phyloP scores from a whole-genome alignment of 495 filamentous ascomycete genomes.

The Penicillium odoratum region DNA sequence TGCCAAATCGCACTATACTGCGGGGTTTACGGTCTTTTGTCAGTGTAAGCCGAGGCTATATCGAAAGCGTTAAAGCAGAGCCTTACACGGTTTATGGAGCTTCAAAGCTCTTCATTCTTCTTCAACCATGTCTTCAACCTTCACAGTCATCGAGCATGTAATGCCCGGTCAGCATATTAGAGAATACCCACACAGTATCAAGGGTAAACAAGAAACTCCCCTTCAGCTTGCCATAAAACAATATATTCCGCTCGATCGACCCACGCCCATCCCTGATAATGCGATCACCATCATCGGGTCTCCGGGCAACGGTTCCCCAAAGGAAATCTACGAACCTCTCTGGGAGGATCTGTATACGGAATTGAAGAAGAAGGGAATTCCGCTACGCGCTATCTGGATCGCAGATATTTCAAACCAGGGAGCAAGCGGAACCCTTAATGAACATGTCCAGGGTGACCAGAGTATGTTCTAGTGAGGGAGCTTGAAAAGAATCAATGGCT shows the following conservation, averaged over 20 bases:
- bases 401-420: conserved; percentile 71
- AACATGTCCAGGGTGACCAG: conserved; percentile 62
- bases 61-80: too few species aligned
- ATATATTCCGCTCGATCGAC: conserved; percentile 56
- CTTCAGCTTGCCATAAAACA: conserved; percentile 66
- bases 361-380: conserved; percentile 44
- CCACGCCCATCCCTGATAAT: conserved; percentile 54
- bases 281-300: conserved; percentile 64
- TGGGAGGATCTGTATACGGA: conserved; percentile 63
- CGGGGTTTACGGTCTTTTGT: too few species aligned
- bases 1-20: too few species aligned
- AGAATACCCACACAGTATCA: conserved; percentile 54
- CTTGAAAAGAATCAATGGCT: too few species aligned
- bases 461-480: conserved; percentile 37
- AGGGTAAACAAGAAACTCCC: conserved; percentile 38
- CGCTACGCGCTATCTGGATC: conserved; percentile 70
- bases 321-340: conserved; percentile 76
- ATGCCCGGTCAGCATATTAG: conserved; percentile 60
- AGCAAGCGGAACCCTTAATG: conserved; percentile 66
- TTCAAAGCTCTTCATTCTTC: too few species aligned
- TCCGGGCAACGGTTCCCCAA: conserved; percentile 57
- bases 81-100: too few species aligned
- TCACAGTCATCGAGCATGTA: conserved; percentile 43
- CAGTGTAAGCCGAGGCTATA: too few species aligned
- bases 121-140: neutral